Conservation (phyloP, 805 yeast genomes). For the Wickerhamiella brachini region DNA sequence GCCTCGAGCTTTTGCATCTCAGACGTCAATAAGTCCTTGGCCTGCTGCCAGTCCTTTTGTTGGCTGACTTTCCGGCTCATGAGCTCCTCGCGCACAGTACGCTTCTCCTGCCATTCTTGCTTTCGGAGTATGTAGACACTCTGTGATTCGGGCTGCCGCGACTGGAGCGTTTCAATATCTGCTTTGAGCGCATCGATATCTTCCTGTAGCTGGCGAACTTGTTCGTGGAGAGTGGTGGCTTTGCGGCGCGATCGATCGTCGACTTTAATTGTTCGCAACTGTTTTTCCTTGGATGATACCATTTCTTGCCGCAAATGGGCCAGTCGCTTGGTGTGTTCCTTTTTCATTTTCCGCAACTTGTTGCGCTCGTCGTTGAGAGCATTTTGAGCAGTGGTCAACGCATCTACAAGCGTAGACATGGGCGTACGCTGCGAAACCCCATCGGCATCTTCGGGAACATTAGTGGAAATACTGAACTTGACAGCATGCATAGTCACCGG, state of each 20-base stretch:
- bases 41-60: background rate
- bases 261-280: slow-evolving; percentile 35
- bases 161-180: slow-evolving; percentile 6
- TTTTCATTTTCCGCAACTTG: slow-evolving; percentile 42
- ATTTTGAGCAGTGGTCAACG: slow-evolving; percentile 49
- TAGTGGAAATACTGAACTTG: slow-evolving; percentile 12
- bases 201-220: slow-evolving; percentile 30
- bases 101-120: slow-evolving; percentile 1
- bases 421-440: slow-evolving; percentile 35
- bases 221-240: slow-evolving; percentile 36
- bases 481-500: slow-evolving; percentile 18
- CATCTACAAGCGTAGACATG: slow-evolving; percentile 47
- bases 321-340: slow-evolving; percentile 52
- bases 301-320: slow-evolving; percentile 37
- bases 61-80: background rate
- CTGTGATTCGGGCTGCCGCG: slow-evolving; percentile 4
- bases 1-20: background rate
- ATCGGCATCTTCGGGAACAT: slow-evolving; percentile 17
- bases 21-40: background rate
- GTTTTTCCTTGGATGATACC: slow-evolving; percentile 36
- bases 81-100: background rate
- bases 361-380: slow-evolving; percentile 43
- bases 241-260: slow-evolving; percentile 45
- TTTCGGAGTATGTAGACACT: slow-evolving; percentile 1
- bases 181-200: slow-evolving; percentile 20